Evolutionary conservation across 305 asterid species (phyloP), one percentile per base, ranked within the genome.

Genomic region (Plantago lanceolata): DNA sequence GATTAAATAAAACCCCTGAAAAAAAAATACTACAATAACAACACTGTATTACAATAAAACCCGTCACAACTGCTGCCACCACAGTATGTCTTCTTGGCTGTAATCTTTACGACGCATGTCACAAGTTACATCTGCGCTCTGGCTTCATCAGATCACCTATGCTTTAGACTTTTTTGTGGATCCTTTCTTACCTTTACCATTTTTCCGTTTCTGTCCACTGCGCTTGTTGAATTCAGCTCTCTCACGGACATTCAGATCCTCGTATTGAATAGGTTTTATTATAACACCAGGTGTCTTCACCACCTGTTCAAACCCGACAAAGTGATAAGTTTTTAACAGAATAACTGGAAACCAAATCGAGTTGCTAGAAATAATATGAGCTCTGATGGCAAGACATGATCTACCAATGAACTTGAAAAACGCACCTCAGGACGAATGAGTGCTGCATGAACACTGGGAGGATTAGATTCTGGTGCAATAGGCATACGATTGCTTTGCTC

Each of bases 401-500:
- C 8, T 7, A 33, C 40, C 40, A 33, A 33, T 33, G 6, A 69
- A 18, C 43, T 53, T 63, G 31, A 35, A 50, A 68, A 64, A 76
- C 70, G 47, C 18, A 93, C 96, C 79, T 83, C 96, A 16, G 97
- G 99, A 17, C 96, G 92, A 75, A 73, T 90, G 45, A 93, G 95
- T 69, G 96, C 91, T 57, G 87, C 89, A 63, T 80, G 29, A 31
- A 95, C 74, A 21, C 86, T 74, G 26, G 64, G 86, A 13, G 99
- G 97, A 78, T 93, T 85, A 61, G 73, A 89, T 60, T 90, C 97
- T 14, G 99, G 99, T 53, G 97, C 97, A 59, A 93, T 84, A 35
- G 99, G 97, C 95, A 84, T 84, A 60, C 97, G 86, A 28, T 84
- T 78, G 70, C 97, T 87, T 72, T 79, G 92, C 45, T 89, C 96